Conservation (phyloP, 306 rosid species). For the Fragaria ananassa region DNA sequence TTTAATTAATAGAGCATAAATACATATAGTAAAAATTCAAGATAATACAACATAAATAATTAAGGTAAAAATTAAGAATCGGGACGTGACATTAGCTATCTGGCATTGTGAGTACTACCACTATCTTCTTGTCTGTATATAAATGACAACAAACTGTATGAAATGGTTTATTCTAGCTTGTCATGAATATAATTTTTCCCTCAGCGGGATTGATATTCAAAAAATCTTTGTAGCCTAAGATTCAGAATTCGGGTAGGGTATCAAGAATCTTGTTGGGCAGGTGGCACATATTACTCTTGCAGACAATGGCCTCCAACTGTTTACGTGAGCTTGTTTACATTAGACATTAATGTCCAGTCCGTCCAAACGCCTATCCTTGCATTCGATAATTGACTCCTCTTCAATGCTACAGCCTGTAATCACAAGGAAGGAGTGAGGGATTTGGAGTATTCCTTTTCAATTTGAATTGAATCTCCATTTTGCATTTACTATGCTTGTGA, state of each 20-base stretch:
- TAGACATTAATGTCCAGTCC: conserved; percentile 43
- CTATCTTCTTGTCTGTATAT: no score
- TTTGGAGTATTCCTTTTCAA: conserved; percentile 6
- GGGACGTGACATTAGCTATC: no score
- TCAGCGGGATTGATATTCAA: no score
- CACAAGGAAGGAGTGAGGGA: background rate
- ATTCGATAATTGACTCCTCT: conserved; percentile 22
- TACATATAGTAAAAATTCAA: no score
- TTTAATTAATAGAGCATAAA: no score
- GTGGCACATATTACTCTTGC: conserved; percentile 32
- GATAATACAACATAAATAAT: no score
- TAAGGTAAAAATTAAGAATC: no score
- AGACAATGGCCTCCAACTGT: conserved; percentile 54
- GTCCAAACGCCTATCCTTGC: conserved; percentile 11
- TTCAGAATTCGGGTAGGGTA: background rate
- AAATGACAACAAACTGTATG: no score
- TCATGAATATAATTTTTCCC: no score
- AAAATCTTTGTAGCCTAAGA: no score
- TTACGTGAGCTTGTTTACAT: conserved; percentile 37
- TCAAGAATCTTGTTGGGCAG: conserved; percentile 15
- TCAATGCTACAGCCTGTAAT: conserved; percentile 37
- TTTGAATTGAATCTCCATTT: conserved; percentile 1
- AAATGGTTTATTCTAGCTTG: no score
- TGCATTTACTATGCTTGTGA: conserved; percentile 1
- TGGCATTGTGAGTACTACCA: no score